These are phyloP conservation scores for Cenchrus fungigraminus DNA, from an alignment of 176 grass and related monocot species.

Conservation along the genomic window DNA sequence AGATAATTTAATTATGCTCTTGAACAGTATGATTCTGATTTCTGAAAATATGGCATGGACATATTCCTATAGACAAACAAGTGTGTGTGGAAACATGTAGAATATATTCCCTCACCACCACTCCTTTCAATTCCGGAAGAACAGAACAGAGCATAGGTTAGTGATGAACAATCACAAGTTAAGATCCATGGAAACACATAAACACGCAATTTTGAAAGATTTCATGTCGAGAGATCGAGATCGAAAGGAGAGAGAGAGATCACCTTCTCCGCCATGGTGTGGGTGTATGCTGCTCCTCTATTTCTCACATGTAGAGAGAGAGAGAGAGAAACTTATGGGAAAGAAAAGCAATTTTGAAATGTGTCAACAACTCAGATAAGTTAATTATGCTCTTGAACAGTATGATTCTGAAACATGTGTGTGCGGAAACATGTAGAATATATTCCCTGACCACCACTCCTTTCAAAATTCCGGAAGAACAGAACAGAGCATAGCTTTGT, in stretches of 20 bases:
- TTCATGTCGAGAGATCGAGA: background rate
- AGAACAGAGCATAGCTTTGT: background rate
- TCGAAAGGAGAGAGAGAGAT: background rate
- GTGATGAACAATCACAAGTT: background rate
- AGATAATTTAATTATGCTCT: background rate
- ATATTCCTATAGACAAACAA: background rate
- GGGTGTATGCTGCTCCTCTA: background rate
- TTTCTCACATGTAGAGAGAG: conserved; percentile 23
- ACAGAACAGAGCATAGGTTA: background rate
- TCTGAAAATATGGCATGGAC: background rate
- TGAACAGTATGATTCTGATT: background rate
- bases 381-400: background rate
- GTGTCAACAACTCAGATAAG: background rate
- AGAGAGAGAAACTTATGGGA: background rate
- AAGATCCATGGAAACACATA: background rate
- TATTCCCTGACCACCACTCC: background rate
- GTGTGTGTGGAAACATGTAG: background rate
- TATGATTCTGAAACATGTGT: background rate
- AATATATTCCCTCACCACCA: background rate
- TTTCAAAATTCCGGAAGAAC: background rate
- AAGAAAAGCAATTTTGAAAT: background rate
- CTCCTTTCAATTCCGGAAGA: background rate
- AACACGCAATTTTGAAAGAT: background rate
- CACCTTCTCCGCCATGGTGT: conserved; percentile 46
- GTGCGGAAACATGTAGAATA: background rate